Evolutionary conservation across 306 rosid genomes (phyloP).

Genomic region (Pterocarpus santalinus): DNA sequence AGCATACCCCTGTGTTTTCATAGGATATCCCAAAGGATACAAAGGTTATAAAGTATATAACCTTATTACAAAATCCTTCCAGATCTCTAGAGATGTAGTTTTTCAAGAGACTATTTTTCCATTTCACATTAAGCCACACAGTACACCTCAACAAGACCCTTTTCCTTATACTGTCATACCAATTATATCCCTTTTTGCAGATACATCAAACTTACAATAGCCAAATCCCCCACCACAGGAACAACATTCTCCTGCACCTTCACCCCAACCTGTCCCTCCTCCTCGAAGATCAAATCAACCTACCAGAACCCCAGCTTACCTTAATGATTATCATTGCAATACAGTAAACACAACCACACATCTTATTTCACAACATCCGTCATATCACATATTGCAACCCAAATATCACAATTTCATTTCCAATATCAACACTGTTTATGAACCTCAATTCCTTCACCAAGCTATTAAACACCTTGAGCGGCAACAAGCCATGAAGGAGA

Average conservation of each 20-base stretch:
- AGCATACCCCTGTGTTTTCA: not conserved
- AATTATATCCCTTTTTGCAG: too few relatives aligned
- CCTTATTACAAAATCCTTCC: not conserved
- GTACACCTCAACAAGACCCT: not conserved
- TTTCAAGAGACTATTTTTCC: not conserved
- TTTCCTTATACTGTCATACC: too few relatives aligned
- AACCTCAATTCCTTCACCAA: not conserved
- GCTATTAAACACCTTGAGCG: too few relatives aligned
- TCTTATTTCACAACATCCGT: too few relatives aligned
- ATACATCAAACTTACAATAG: too few relatives aligned
- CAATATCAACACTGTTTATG: not conserved
- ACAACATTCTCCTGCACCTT: not conserved
- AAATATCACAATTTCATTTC: not conserved
- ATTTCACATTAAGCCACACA: too few relatives aligned
- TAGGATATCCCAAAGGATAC: not conserved
- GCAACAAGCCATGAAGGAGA: too few relatives aligned
- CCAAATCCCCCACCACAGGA: too few relatives aligned
- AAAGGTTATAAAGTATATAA: not conserved
- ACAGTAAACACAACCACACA: not conserved
- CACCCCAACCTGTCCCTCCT: too few relatives aligned
- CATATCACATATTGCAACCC: not conserved
- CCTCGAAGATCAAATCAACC: too few relatives aligned
- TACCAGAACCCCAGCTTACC: too few relatives aligned
- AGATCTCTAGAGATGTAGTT: not conserved
- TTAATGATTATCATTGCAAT: too few relatives aligned